Percentiles rank a stretch among this genome's conserved stretches.
phyloP scores from a whole-genome alignment of 2,329 filamentous ascomycete species.

The Pyrenochaeta sp. region DNA sequence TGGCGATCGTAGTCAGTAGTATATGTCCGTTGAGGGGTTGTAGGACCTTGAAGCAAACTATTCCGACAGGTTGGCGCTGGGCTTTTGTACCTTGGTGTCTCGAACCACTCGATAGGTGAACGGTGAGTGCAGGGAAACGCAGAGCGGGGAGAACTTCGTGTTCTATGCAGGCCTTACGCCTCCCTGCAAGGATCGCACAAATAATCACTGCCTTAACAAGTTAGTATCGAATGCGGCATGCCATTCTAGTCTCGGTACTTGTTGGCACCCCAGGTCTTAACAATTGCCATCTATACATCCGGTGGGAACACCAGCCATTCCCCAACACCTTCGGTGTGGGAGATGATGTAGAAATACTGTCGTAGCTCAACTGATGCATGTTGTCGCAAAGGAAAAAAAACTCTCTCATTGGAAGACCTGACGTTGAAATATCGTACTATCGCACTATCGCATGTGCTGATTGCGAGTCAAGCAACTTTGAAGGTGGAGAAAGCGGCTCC shows the following conservation, averaged over 20 bases:
- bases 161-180: constrained; percentile 9
- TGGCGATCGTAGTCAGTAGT: neutral
- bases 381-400: neutral
- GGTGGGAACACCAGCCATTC: neutral
- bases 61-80: constrained; percentile 2
- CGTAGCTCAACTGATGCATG: neutral
- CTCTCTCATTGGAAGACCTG: neutral
- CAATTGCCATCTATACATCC: constrained; percentile 4
- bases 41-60: neutral
- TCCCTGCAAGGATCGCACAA: constrained; percentile 4
- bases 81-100: constrained; percentile 1
- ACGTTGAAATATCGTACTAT: neutral
- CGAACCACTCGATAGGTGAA: neutral
- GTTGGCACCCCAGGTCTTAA: constrained; percentile 11
- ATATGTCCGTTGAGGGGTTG: neutral
- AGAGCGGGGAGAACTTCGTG: constrained; percentile 10
- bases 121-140: neutral
- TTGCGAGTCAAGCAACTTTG: constrained; percentile 5
- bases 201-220: constrained; percentile 5
- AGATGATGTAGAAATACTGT: neutral
- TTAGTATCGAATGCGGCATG: constrained; percentile 11
- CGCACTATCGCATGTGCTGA: neutral
- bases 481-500: constrained; percentile 2
- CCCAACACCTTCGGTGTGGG: neutral
- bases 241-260: constrained; percentile 15